Evolutionary conservation across 2,329 filamentous ascomycete genomes (phyloP), one percentile per base, ranked within the genome.

Genomic region (Blastomyces parvus): DNA sequence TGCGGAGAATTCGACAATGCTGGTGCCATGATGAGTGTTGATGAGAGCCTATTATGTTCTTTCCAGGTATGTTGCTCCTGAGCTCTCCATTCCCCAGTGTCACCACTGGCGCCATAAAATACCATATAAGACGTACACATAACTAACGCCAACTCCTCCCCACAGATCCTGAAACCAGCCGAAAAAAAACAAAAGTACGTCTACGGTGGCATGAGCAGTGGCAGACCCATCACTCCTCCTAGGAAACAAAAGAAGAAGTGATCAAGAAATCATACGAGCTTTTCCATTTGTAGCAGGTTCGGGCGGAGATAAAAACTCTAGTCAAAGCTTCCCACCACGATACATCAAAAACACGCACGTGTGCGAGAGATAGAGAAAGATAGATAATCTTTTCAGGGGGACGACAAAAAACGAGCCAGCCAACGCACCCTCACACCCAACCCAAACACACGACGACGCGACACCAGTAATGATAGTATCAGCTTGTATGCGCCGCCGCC

Each of bases 181-280:
- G 94, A 99, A 86, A 99, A 99, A 88, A 99, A 99, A 88, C 93
- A 97, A 90, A 97, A 97, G 92, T 97, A 96, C 84, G 92, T 95
- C 76, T 84, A 86, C 81, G 83, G 83, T 81, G 83, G 84, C 81
- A 83, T 88, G 79, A 86, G 84, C 81, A 83, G 84, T 81, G 83
- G 84, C 82, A 84, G 83, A 81, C 84, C 85, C 78, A 82, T 84
- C 79, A 87, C 85, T 84, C 82, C 86, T 83, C 84, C 86, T 78
- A 82, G 84, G 81, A 89, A 87, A 79, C 83, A 84, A 77, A 86
- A 86, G 79, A 83, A 84, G 80, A 87, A 87, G 81, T 84, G 85
- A 72, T 85, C 72, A 71, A 76, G 81, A 83, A 81, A 82, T 83
- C 81, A 88, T 87, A 82, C 87, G 82, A 89, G 87, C 83, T 84